Evolutionary conservation across 2,329 filamentous ascomycete species (phyloP).

Genomic region (Fonsecaea pedrosoi): DNA sequence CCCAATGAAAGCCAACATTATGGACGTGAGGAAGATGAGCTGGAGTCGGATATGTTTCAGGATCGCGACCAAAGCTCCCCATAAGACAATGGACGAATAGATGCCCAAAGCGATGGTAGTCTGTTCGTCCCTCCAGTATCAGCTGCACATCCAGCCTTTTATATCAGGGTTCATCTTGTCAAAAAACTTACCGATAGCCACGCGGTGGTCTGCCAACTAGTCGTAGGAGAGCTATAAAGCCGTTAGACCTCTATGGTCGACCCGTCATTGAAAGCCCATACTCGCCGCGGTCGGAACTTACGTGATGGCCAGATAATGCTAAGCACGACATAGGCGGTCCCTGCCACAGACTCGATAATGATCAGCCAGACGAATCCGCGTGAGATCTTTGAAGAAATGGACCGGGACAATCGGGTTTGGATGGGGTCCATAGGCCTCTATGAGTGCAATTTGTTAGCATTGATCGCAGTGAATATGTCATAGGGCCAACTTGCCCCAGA

Average conservation of each 20-base stretch:
- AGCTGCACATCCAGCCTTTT: not conserved
- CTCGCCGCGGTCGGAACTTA: not conserved
- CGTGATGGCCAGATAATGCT: slow-evolving; percentile 24
- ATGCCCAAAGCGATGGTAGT: slow-evolving; percentile 43
- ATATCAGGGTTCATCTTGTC: not conserved
- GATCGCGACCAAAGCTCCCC: slow-evolving; percentile 41
- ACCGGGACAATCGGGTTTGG: slow-evolving; percentile 26
- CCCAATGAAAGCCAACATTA: slow-evolving; percentile 2
- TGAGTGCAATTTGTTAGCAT: not conserved
- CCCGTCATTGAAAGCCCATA: not conserved
- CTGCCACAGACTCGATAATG: slow-evolving; percentile 21
- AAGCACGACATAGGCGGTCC: slow-evolving; percentile 24
- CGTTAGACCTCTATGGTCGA: slow-evolving; percentile 10
- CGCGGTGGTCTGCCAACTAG: slow-evolving; percentile 11
- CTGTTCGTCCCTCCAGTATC: not conserved
- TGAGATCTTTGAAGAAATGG: slow-evolving; percentile 29
- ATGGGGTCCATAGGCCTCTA: slow-evolving; percentile 13
- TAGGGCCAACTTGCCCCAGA: slow-evolving; percentile 32
- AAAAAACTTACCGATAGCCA: slow-evolving; percentile 1
- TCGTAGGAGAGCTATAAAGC: not conserved
- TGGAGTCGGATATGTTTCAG: slow-evolving; percentile 40
- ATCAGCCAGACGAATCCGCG: slow-evolving; percentile 22
- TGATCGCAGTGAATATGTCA: not conserved
- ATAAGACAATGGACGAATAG: slow-evolving; percentile 43
- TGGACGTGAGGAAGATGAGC: slow-evolving; percentile 32